Conservation (phyloP, 768 basidiomycete genomes). For the Kwoniella mangroviensis region DNA sequence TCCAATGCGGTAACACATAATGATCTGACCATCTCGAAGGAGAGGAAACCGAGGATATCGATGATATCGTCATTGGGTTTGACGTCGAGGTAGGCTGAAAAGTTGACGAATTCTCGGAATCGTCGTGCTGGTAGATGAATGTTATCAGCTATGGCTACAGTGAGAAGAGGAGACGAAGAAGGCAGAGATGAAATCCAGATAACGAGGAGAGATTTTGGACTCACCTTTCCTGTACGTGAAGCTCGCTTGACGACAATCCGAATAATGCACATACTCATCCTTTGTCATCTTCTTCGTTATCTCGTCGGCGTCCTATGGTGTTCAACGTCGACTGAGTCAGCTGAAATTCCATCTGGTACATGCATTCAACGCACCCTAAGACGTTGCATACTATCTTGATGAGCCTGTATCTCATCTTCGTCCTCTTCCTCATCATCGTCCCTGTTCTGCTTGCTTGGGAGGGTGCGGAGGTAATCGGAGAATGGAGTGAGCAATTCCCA, state of each 20-base stretch:
- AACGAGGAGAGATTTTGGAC: conserved; percentile 13
- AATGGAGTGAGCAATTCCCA: conserved; percentile 95
- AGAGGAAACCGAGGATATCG: conserved; percentile 95
- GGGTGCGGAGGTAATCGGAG: conserved; percentile 71
- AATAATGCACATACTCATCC: conserved; percentile 96
- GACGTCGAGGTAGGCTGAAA: conserved; percentile 81
- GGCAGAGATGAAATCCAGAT: background rate
- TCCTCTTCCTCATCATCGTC: conserved; percentile 93
- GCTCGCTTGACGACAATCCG: conserved; percentile 92
- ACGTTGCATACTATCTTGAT: conserved; percentile 88
- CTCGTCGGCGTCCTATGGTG: conserved; percentile 82
- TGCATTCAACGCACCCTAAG: conserved; percentile 65
- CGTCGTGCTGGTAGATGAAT: conserved; percentile 70
- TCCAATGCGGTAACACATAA: conserved; percentile 85
- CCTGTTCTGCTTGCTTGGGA: conserved; percentile 34
- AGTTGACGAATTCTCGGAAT: conserved; percentile 90
- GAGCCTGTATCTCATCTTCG: conserved; percentile 93
- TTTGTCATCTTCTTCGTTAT: conserved; percentile 93
- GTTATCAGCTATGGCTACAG: background rate
- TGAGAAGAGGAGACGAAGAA: background rate
- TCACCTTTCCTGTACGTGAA: conserved; percentile 95
- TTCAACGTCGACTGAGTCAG: background rate
- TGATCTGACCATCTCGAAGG: conserved; percentile 95
- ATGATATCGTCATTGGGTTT: conserved; percentile 92
- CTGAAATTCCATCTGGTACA: background rate